phyloP scores from a whole-genome alignment of 2,329 filamentous ascomycete species.

The Graphilbum fragrans region DNA sequence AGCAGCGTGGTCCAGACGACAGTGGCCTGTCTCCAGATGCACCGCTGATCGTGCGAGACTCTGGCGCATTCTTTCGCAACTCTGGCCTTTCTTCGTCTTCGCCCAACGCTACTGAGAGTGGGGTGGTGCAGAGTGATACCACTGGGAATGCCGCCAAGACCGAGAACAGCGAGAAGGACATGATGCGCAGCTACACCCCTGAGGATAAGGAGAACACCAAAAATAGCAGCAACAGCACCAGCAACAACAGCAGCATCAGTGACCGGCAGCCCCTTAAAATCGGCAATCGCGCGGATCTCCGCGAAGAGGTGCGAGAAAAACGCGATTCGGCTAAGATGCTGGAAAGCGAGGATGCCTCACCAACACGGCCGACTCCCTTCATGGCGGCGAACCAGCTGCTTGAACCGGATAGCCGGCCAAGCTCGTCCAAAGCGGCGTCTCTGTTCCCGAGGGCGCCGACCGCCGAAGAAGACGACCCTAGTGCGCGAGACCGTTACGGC shows the following conservation, averaged over 20 bases:
- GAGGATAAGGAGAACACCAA: no score
- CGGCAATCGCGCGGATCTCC: no score
- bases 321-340: constrained; percentile 40
- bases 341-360: constrained; percentile 15
- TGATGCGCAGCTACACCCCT: no score
- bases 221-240: no score
- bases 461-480: constrained; percentile 33
- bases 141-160: no score
- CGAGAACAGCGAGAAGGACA: no score
- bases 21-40: constrained; percentile 11
- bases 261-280: no score
- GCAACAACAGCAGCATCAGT: not conserved
- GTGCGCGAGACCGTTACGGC: constrained; percentile 67
- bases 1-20: not conserved
- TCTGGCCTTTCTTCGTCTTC: constrained; percentile 21
- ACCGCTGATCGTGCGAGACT: constrained; percentile 22
- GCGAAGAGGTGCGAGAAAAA: constrained; percentile 19
- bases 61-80: constrained; percentile 24
- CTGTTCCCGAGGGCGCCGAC: constrained; percentile 13
- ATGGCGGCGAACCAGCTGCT: not conserved
- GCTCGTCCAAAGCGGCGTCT: constrained; percentile 5
- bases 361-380: not conserved
- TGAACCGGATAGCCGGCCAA: constrained; percentile 4
- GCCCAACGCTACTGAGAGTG: constrained; percentile 13
- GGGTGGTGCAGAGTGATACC: not conserved